Conservation (phyloP, 306 rosid species). For the Lathyrus sativus region DNA sequence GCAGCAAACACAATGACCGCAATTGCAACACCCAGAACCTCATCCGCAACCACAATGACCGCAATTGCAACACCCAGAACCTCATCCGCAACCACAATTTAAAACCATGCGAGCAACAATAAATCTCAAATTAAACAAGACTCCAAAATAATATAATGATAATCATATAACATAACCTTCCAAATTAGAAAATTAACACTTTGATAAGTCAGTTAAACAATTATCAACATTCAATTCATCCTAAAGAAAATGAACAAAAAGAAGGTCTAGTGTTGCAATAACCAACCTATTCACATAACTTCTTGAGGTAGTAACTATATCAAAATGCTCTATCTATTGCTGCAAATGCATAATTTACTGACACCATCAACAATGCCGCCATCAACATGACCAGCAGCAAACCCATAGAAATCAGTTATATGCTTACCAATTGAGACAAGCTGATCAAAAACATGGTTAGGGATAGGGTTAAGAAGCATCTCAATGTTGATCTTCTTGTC, state of each 20-base stretch:
- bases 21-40: too few relatives aligned
- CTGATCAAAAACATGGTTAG: conserved; percentile 57
- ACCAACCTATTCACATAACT: background rate
- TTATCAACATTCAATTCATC: background rate
- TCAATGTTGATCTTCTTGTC: conserved; percentile 88
- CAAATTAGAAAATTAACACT: background rate
- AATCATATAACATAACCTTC: too few relatives aligned
- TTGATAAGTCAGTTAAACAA: background rate
- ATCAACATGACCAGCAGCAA: conserved; percentile 54
- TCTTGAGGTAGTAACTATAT: background rate
- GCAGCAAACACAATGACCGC: too few relatives aligned
- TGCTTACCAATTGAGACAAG: conserved; percentile 69
- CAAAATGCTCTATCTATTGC: background rate
- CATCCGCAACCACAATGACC: too few relatives aligned
- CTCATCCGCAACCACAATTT: too few relatives aligned
- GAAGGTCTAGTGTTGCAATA: background rate
- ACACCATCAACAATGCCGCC: conserved; percentile 74
- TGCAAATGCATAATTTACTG: background rate
- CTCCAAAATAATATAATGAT: too few relatives aligned
- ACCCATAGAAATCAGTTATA: conserved; percentile 65
- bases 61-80: too few relatives aligned
- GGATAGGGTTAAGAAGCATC: conserved; percentile 65
- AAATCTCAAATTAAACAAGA: too few relatives aligned
- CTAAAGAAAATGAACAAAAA: background rate
- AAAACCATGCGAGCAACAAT: too few relatives aligned